Percentiles rank a stretch among this genome's conserved stretches.
phyloP scores from a whole-genome alignment of 2,329 filamentous ascomycete species.

The Arthrobotrys megalospora region DNA sequence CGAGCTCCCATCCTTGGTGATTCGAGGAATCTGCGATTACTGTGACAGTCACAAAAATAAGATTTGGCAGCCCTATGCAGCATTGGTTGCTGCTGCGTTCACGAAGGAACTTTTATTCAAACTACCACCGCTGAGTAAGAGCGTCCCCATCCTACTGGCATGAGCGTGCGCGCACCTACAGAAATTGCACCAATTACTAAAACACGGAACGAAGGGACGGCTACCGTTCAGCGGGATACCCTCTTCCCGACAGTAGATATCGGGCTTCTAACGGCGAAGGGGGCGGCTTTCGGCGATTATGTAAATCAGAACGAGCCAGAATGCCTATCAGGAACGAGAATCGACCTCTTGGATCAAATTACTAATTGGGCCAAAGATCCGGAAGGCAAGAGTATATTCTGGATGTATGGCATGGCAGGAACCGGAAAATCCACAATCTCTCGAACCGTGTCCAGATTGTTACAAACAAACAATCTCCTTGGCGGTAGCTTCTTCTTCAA shows the following conservation, averaged over 20 bases:
- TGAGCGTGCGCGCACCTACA: too few relatives aligned
- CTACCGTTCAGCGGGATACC: background rate
- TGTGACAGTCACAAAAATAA: constrained; percentile 37
- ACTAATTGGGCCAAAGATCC: constrained; percentile 41
- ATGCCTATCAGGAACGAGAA: constrained; percentile 63
- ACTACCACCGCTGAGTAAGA: background rate
- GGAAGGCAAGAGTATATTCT: constrained; percentile 64
- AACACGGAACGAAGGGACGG: too few relatives aligned
- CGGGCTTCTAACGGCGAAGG: background rate
- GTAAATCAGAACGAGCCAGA: constrained; percentile 58
- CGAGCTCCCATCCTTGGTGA: constrained; percentile 5
- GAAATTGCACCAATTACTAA: too few relatives aligned
- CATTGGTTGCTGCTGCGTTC: constrained; percentile 11
- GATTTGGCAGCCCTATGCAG: constrained; percentile 26
- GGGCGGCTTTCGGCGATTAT: background rate
- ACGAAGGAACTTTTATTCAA: constrained; percentile 5
- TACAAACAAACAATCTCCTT: constrained; percentile 1
- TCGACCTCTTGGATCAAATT: constrained; percentile 62
- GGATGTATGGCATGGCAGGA: constrained; percentile 66
- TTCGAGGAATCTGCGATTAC: constrained; percentile 30
- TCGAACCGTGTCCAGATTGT: constrained; percentile 29
- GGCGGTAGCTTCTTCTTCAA: constrained; percentile 16
- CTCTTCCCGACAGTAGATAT: background rate
- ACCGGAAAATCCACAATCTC: constrained; percentile 58
- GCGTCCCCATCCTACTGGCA: background rate